Base-by-base conservation (phyloP, 257 asterid species). In the Apocynum venetum region DNA sequence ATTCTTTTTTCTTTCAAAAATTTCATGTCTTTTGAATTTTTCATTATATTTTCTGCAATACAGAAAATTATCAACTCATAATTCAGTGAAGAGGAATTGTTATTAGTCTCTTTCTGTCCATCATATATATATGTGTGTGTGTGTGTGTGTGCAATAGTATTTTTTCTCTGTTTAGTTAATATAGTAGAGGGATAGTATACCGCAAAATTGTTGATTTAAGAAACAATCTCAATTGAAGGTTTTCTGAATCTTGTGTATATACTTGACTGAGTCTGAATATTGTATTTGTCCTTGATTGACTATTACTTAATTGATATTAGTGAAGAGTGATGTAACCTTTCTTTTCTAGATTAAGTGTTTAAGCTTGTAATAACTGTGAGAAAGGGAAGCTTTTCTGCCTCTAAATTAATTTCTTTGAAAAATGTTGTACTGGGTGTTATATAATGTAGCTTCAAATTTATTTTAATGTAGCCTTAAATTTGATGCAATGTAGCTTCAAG, bases 31-130 rank as follows among this genome's bases (percentile, higher is more conserved):
- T 56, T 53, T 65, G 35, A 59, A 52, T 53, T 40, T 49, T 36
- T 51, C 0, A 6, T 19, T 64, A 17, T 9, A 56, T 75, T 38
- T 40, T 20, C 35, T 76, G 73, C 69, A 64, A 35, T 48, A 56
- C 73, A 6, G 51, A 43, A 52, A 51, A 69, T 40, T 51, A 13
- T 60, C 25, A 35, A 70, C 1, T 80, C 9, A 51, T 75, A 67
- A 40, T 80, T 69, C 67, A 68, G 38, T 49, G 80, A 80, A 61
- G 25, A 25, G 64, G 53, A 71, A 38, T 36, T 40, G 15, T 35
- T 55, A 20, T 59, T 55, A 10, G 60, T 69, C 38, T 60, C 47
- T n/a, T 79, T 59, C 4, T 51, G 71, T 4, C 44, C 44, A 11
- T 64, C 17, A 36, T 41, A 64, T 64, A 12, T 12, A 63, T 25